Evolutionary conservation across 139 green algal genomes (phyloP).

Genomic region (Asterochloris erici): DNA sequence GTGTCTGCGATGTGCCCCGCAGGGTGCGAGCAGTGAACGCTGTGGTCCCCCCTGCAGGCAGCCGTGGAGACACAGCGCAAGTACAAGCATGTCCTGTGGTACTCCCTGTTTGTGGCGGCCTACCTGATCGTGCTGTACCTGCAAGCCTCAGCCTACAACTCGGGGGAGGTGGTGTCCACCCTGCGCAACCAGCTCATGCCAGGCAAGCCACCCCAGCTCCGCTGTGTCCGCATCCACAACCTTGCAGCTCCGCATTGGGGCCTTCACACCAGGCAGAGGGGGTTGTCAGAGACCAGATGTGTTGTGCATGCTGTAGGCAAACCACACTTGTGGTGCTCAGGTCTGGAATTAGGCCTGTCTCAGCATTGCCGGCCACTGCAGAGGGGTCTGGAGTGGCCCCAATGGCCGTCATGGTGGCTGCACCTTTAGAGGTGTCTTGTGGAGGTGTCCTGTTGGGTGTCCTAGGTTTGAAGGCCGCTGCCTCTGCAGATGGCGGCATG

Average conservation of each 20-base stretch:
- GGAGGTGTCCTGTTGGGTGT: too few species aligned
- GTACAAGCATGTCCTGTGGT: conserved; percentile 62
- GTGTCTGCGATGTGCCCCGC: too few species aligned
- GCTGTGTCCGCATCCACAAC: too few species aligned
- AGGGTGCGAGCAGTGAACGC: too few species aligned
- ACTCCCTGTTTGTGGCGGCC: conserved; percentile 60
- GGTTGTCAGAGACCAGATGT: too few species aligned
- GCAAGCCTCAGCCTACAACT: conserved; percentile 61
- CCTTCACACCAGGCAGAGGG: neutral
- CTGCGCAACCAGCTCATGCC: conserved; percentile 64
- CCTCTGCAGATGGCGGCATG: conserved; percentile 17
- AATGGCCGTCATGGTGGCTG: too few species aligned
- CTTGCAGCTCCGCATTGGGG: neutral
- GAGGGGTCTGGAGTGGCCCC: too few species aligned
- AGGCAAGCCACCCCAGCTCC: conserved; percentile 14
- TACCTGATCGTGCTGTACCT: conserved; percentile 74
- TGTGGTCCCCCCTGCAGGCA: conserved; percentile 30
- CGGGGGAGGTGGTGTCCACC: conserved; percentile 60
- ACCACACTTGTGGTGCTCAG: too few species aligned
- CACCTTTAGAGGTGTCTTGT: too few species aligned
- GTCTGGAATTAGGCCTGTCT: too few species aligned
- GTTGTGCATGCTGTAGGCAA: too few species aligned
- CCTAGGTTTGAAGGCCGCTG: neutral
- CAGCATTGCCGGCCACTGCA: too few species aligned
- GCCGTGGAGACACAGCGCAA: conserved; percentile 59